Conservation (phyloP, 1,284 basidiomycete species). For the Moesziomyces sp. region DNA sequence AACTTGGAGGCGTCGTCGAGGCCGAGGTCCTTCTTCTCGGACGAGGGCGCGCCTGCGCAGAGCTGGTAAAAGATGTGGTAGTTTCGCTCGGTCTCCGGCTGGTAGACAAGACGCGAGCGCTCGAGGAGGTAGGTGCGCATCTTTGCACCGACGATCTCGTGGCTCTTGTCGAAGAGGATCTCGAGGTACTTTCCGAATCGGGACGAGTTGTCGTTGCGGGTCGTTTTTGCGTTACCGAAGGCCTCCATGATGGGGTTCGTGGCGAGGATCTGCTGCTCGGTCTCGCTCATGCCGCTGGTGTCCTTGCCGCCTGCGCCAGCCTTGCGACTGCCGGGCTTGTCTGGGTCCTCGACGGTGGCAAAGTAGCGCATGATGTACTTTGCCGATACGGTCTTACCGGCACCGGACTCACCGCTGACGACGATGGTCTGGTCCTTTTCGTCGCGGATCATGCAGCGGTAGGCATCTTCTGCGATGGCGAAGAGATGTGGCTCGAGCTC, state of each 20-base stretch:
- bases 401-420: constrained; percentile 98
- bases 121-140: constrained; percentile 98
- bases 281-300: constrained; percentile 82
- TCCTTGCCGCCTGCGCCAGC: constrained; percentile 71
- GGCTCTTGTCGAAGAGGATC: constrained; percentile 93
- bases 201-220: constrained; percentile 98
- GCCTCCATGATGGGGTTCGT: constrained; percentile 99
- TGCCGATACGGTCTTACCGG: constrained; percentile 98
- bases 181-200: constrained; percentile 99
- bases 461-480: constrained; percentile 98
- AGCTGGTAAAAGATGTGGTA: constrained; percentile 99
- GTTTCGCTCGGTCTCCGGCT: constrained; percentile 90
- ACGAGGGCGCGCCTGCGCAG: constrained; percentile 93
- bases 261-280: constrained; percentile 95
- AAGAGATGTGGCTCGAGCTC: constrained; percentile 98
- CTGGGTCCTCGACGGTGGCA: constrained; percentile 92
- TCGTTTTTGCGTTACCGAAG: constrained; percentile 99
- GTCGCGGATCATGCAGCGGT: constrained; percentile 96
- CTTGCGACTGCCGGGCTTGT: constrained; percentile 67
- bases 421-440: constrained; percentile 97
- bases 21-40: constrained; percentile 93
- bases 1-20: constrained; percentile 88
- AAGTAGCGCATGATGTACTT: constrained; percentile 99
- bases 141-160: constrained; percentile 96
- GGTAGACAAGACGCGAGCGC: constrained; percentile 95